Evolutionary conservation across 495 filamentous ascomycete genomes (phyloP), one percentile per base, ranked within the genome.

Genomic region (Penicillium coffeae): DNA sequence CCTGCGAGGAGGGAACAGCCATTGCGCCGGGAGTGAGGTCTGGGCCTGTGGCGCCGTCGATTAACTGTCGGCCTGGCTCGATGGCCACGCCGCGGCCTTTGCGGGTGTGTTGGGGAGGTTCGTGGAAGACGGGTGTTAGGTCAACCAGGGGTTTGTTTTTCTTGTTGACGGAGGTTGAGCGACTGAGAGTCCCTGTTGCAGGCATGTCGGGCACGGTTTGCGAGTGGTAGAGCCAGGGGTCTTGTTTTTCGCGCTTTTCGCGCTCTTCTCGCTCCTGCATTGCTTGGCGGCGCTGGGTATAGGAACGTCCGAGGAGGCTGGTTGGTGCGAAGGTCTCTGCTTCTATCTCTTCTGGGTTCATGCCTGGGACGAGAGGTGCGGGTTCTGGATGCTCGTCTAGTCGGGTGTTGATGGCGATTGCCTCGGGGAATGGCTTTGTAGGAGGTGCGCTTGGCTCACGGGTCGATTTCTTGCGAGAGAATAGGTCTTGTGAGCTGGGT

Each of bases 111-210:
- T 94, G 89, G 3, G 85, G 88, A 15, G 88, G 75, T 49, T 89
- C 87, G 37, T 77, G 74, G 59, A 86, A 89, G n/a, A 75, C 70
- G 0, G 89, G 85, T 0, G 82, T 88, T 15, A 93, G 75, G 54
- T 90, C 87, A 10, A 96, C 71, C 0, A 95, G 74, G 1, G 90
- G 86, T 56, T 79, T 84, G 9, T 72, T 74, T 47, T 59, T 69
- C 3, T 63, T 53, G 30, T 63, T 65, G 36, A 65, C 39, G 27
- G 72, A 71, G 48, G 68, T 69, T 27, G 63, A 60, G 18, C 68
- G 69, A 42, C 64, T 66, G 40, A 47, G 62, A 3, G 60, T 4
- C 18, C 16, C 25, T 48, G 1, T 54, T 39, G 20, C 43, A 33
- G 43, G 45, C 52, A 16, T 48, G 13, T 47, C 49, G 10, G 50